Base-by-base conservation (phyloP, 257 asterid species). In the Agastache rugosa region DNA sequence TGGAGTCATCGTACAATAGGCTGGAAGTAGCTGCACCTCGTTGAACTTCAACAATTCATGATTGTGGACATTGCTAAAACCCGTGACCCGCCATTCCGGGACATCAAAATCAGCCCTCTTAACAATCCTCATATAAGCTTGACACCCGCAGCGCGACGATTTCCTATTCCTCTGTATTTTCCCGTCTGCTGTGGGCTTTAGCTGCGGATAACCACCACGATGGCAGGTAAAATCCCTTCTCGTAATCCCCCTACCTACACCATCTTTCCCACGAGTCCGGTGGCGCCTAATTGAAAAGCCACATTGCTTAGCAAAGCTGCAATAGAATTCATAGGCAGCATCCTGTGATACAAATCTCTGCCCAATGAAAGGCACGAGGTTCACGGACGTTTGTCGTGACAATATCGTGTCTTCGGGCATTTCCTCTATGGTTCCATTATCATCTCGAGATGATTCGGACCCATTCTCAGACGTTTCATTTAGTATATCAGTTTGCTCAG, bases 221-320 rank as follows among this genome's bases (percentile, higher is more conserved):
- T 87, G 93, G 77, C 93, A 87, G 35, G 88, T 82, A 51, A 87
- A 87, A 73, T 87, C 88, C 68, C 93, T 59, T 54, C 93, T 80
- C 3, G 93, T 87, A 53, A 87, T 80, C 47, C 93, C 93, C 75
- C 82, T 85, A 37, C 90, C 90, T 3, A 83, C 90, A 39, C 90
- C 90, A 58, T 85, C 92, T 80, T 85, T 85, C 9, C 90, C 90
- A 58, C 87, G 85, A 6, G 88, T 87, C 0, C 90, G 83, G 19
- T 87, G 90, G 44, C 90, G 92, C 68, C 90, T 83, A 51, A 87
- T 83, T 39, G 90, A 85, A 75, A 85, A 85, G 54, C 92, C 93
- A 71, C 86, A 81, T 72, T 85, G 88, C 85, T 82, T 87, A 4
- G 93, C 90, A 65, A 85, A 85, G 73, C 86, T 80, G 67, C 87